Base-by-base conservation (phyloP, 108 stramenopile genomes). In the Cyclotella distinguenda region DNA sequence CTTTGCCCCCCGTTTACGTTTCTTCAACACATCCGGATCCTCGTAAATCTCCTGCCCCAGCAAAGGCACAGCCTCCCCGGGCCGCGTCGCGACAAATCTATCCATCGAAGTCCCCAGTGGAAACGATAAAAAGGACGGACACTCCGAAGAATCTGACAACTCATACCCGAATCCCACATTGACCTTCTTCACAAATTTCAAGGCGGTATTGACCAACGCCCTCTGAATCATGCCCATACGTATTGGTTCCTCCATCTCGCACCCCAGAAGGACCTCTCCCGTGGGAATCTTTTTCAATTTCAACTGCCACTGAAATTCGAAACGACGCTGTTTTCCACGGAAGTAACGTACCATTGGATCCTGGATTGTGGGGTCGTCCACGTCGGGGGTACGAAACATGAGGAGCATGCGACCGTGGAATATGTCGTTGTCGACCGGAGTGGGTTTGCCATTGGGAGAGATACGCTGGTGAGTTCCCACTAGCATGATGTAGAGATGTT, bases 251-350 rank as follows among this genome's bases (percentile, higher is more conserved):
- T 90, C 85, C 25, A 95, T 49, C 55, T 94, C 90, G 45, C 80
- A 84, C 13, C 89, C 84, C 76, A 95, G 84, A 62, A 86, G 95
- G 3, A 95, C 60, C 23, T 77, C 77, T 3, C 84, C 87, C 18
- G 61, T 27, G 2, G 90, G 87, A 19, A 88, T 16, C 62, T 88
- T 90, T 71, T 94, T 96, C 48, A 96, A 55, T 55, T 78, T 79
- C 30, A 90, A 62, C 65, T 95, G 96, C 57, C 88, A 93, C 71
- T 97, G 96, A 62, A 95, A 90, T 72, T 97, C 96, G 57, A 97
- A 97, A 31, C 90, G 79, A 28, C 96, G 88, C 33, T 92, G 88
- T 50, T 88, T 86, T 27, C 72, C 80, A 15, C 78, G 33, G 42
- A 97, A 78, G 48, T 90, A 90, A 21, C 60, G 60, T 15, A 66